Evolutionary conservation across 495 filamentous ascomycete species (phyloP).

Genomic region (Astrocystis sublimbata): DNA sequence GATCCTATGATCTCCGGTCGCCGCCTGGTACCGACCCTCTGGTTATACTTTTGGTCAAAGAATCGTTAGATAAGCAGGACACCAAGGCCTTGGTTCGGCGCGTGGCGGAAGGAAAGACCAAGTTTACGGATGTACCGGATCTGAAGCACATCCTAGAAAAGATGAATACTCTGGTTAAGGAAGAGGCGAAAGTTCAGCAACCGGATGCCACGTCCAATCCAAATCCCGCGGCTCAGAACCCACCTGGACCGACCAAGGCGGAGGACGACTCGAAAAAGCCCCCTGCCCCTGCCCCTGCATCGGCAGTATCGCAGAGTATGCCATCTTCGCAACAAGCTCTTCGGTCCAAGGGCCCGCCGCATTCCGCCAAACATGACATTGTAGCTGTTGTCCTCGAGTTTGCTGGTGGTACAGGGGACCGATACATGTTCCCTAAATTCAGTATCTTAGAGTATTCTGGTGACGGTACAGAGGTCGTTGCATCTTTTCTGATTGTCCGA

Average conservation of each 20-base stretch:
- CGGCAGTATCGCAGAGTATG: slow-evolving; percentile 30
- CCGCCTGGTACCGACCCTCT: slow-evolving; percentile 45
- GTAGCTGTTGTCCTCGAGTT: slow-evolving; percentile 84
- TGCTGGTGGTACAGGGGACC: slow-evolving; percentile 74
- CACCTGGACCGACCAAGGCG: slow-evolving; percentile 30
- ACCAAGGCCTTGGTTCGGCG: slow-evolving; percentile 43
- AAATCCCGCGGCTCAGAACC: slow-evolving; percentile 18
- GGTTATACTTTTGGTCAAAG: slow-evolving; percentile 45
- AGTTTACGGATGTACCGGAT: slow-evolving; percentile 46
- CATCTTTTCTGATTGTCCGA: slow-evolving; percentile 67
- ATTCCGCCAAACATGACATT: slow-evolving; percentile 60
- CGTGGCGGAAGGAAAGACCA: slow-evolving; percentile 42
- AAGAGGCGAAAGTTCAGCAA: slow-evolving; percentile 22
- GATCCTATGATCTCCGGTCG: slow-evolving; percentile 39
- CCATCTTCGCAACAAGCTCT: slow-evolving; percentile 43
- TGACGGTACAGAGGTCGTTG: slow-evolving; percentile 47
- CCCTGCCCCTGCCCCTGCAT: slow-evolving; percentile 23
- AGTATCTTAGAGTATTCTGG: slow-evolving; percentile 73
- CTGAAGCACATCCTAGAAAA: slow-evolving; percentile 44
- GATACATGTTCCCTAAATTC: slow-evolving; percentile 85
- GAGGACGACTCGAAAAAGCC: slow-evolving; percentile 26
- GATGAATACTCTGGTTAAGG: slow-evolving; percentile 33
- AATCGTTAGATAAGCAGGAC: slow-evolving; percentile 40
- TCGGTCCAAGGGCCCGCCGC: slow-evolving; percentile 56
- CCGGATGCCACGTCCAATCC: slow-evolving; percentile 20